Evolutionary conservation across 345 rosid species (phyloP).

Genomic region (Moricandia moricandioides): DNA sequence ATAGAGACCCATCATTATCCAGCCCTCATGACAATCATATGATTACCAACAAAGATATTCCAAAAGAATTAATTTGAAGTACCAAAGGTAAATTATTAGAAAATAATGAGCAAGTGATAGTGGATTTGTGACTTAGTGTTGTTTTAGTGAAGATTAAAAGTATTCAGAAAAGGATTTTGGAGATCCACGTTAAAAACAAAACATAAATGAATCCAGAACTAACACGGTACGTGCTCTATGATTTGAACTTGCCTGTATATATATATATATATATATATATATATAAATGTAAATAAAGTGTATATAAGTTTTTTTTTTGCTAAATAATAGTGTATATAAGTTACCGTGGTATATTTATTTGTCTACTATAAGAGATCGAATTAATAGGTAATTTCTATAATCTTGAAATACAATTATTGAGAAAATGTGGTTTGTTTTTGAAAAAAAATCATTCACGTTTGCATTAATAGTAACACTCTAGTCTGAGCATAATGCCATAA

Average conservation of each 20-base stretch:
- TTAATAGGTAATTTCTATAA: neutral
- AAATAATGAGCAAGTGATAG: constrained; percentile 29
- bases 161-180: neutral
- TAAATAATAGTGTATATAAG: neutral
- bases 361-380: neutral
- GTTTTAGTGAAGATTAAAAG: constrained; percentile 15
- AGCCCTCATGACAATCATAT: constrained; percentile 27
- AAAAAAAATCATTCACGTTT: neutral
- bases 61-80: constrained; percentile 11
- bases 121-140: constrained; percentile 29
- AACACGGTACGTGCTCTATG: neutral
- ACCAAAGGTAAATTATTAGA: constrained; percentile 29
- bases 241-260: neutral
- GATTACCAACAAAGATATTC: constrained; percentile 11
- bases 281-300: neutral
- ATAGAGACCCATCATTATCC: constrained; percentile 34
- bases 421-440: neutral
- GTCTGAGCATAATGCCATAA: neutral
- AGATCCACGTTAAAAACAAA: neutral
- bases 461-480: neutral
- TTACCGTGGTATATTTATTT: neutral
- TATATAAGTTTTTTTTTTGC: neutral
- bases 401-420: neutral
- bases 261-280: no score
- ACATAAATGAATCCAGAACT: neutral